Evolutionary conservation across 306 rosid species (phyloP), one percentile per base, ranked within the genome.

Genomic region (Morella rubra): DNA sequence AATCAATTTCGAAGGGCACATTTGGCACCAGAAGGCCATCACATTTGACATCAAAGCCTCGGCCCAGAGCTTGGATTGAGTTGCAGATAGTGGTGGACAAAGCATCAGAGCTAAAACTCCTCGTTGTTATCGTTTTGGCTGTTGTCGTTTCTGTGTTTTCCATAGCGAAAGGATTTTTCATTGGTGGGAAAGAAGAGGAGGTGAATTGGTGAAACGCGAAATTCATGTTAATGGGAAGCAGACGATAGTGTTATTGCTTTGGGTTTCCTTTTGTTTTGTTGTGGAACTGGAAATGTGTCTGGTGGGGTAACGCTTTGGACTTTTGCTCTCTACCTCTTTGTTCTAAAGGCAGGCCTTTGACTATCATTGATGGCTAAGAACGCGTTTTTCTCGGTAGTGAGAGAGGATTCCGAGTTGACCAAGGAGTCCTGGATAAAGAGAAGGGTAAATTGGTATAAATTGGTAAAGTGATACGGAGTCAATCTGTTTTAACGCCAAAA

Each of bases 11-110:
- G 40, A 66, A 71, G 76, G 97, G 89, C 65, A 93, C 94, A 83
- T 85, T 82, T 13, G 90, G 96, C 37, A 90, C 83, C 73, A 87
- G 72, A 73, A 87, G 69, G 1, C 87, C 87, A 59, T 79, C 81
- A 16, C 97, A 92, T 41, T 97, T 90, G 66, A 93, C 97, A 86
- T 93, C 98, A 52, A 93, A 93, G 24, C 98, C 98, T 52, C 98
- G 92, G 79, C 98, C 98, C 58, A 93, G 75, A 81, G 97, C 97
- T 84, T 87, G 96, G 87, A 93, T 91, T 73, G 97, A 88, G 86
- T 88, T 89, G 51, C 67, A 54, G 61, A 93, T 87, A 44, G 97
- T 90, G 19, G 97, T 76, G 74, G 86, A 69, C 80, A 90, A 85
- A 77, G 91, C 88, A 62, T 87, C 97, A 47, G 89, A 85, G 77